Base-by-base conservation (phyloP, 257 asterid genomes). In the Nicotiana knightiana region DNA sequence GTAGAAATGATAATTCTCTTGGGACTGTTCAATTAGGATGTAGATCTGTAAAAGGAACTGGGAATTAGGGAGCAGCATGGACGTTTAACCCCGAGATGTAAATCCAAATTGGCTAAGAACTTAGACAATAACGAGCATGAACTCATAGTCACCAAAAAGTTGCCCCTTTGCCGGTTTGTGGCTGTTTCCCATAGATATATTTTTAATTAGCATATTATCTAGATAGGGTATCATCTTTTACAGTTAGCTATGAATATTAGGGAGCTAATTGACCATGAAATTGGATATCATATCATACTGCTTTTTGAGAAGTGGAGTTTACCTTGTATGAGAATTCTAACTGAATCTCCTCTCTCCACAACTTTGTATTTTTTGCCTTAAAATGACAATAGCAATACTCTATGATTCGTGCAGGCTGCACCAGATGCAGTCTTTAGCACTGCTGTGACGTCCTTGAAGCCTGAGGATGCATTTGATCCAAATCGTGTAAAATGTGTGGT, bases 351-450 rank as follows among this genome's bases (percentile, higher is more conserved):
- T 61, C 13, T 21, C 33, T 61, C 10, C 66, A 9, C 15, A 21
- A 21, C 66, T 1, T 61, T 9, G 28, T 58, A 12, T 3, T 61
- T n/a, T 8, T 61, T 10, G 66, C 26, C 33, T 48, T 24, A 24
- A 73, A 73, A 73, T 73, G 43, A 48, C 79, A 46, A 48, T 12
- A 73, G 28, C 79, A 73, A 46, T 39, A 48, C n/a, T 73, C 68
- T 73, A 26, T 73, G 79, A 82, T 85, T 67, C 17, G 67, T 83
- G 89, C 86, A 95, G 99, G 93, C 89, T 85, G 87, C 99, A 67
- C 98, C 98, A 7, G 98, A 95, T 90, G 99, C 98, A 43, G 96
- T 95, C 85, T 95, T 95, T 86, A 93, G 98, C 90, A 93, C 98
- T 6, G 98, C 97, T 24, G 97, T 87, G 83, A 95, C 97, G 77